Base-by-base conservation (phyloP, 2,329 filamentous ascomycete genomes). In the Capronia epimyces region DNA sequence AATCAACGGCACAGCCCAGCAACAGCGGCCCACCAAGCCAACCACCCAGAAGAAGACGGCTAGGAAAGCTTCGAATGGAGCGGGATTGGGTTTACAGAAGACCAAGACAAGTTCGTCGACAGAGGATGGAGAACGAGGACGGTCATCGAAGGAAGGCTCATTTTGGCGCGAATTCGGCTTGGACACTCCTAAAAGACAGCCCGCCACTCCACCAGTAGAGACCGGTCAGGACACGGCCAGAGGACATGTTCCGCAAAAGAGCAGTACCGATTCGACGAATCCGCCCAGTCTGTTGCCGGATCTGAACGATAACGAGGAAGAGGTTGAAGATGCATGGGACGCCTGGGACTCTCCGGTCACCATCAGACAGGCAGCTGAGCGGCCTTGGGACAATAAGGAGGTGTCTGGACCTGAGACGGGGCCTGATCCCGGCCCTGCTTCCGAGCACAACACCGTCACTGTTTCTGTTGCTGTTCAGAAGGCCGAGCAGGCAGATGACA, bases 291-390 rank as follows among this genome's bases (percentile, higher is more conserved):
- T 58, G 31, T 24, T 56, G 27, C 46, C 57, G 43, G 55, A 54
- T 32, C 20, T 53, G 13, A 55, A 56, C 34, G 55, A 61, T 62
- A 63, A 66, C 63, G 64, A 72, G 4, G 34, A 18, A 57, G 74
- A 75, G 55, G 69, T 70, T 41, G 72, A 74, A 57, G 76, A 77
- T 50, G 67, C 67, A 46, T 80, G 77, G 77, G 77, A 77, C 63
- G 71, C 67, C 50, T 80, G 78, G 78, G 77, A 80, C 53, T 74
- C 75, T 2, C 74, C 76, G 15, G 42, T 45, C 16, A 57, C 48
- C 43, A 50, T 16, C 32, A 42, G 13, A 15, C 13, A 15, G 20
- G 34, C 13, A 37, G n/a, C 41, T 34, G n/a, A 36, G 40, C 10
- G 15, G 10, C 12, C 27, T 21, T 2, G 37, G 12, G 36, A 46